These are phyloP conservation scores for Neotropicomus parvogracilis DNA, from an alignment of 1,284 basidiomycete genomes.

Conservation along the genomic window DNA sequence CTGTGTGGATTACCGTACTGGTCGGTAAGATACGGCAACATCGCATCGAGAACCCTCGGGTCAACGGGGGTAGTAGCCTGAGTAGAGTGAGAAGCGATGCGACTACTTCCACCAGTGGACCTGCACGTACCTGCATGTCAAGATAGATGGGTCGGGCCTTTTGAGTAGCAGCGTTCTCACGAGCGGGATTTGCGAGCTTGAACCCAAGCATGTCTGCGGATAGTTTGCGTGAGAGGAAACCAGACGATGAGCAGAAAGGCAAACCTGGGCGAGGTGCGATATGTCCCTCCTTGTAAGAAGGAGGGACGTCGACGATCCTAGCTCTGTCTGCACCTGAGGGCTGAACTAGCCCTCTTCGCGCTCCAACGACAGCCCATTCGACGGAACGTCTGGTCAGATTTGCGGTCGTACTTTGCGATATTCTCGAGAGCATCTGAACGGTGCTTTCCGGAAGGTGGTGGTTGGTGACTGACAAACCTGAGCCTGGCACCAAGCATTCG, in stretches of 20 bases:
- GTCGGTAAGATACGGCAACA: constrained; percentile 95
- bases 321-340: constrained; percentile 77
- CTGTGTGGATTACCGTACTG: constrained; percentile 99
- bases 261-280: constrained; percentile 70
- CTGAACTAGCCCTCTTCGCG: constrained; percentile 57
- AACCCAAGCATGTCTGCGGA: constrained; percentile 83
- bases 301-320: constrained; percentile 73
- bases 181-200: constrained; percentile 70
- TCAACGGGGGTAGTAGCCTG: constrained; percentile 97
- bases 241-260: constrained; percentile 14
- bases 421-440: constrained; percentile 34
- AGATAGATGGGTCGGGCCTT: constrained; percentile 89
- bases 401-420: constrained; percentile 17
- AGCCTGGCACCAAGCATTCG: too few species aligned
- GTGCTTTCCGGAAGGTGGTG: not conserved
- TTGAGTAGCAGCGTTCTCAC: constrained; percentile 58
- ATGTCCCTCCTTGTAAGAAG: constrained; percentile 66
- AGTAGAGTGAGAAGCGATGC: constrained; percentile 13
- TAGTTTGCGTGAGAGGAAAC: not conserved
- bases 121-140: constrained; percentile 76
- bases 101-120: not conserved
- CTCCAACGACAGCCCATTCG: constrained; percentile 19
- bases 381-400: constrained; percentile 17
- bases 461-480: constrained; percentile 14
- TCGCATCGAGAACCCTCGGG: constrained; percentile 94